These are phyloP conservation scores for Colletotrichum tofieldiae DNA, from an alignment of 2,329 filamentous ascomycete genomes.

Conservation along the genomic window DNA sequence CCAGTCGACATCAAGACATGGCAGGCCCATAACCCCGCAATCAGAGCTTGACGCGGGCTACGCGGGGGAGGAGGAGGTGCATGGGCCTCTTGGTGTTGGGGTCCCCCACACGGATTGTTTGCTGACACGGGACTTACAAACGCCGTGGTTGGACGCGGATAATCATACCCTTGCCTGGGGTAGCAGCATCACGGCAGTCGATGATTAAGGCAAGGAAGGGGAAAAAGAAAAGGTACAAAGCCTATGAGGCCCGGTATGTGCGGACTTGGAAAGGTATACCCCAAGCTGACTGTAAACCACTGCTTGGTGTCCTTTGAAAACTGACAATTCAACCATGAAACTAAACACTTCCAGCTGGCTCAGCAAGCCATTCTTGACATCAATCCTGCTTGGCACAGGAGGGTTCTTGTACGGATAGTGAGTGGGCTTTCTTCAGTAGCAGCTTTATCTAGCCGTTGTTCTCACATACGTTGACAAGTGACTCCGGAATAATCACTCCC, in stretches of 20 bases:
- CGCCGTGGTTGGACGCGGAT: slow-evolving; percentile 10
- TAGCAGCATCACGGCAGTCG: neutral
- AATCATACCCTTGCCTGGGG: slow-evolving; percentile 17
- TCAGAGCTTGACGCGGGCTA: slow-evolving; percentile 8
- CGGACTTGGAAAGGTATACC: neutral
- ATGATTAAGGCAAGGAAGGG: too few relatives aligned
- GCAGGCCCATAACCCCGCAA: slow-evolving; percentile 21
- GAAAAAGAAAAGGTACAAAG: neutral
- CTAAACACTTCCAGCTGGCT: slow-evolving; percentile 46
- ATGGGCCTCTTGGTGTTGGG: neutral
- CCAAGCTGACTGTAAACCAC: too few relatives aligned
- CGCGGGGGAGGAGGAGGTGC: slow-evolving; percentile 30
- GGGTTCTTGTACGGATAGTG: slow-evolving; percentile 59
- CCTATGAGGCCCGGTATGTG: neutral
- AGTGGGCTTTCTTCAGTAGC: slow-evolving; percentile 20
- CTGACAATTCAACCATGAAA: slow-evolving; percentile 31
- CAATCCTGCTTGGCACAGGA: slow-evolving; percentile 57
- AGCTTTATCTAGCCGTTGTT: neutral
- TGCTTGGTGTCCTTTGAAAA: neutral
- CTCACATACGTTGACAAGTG: slow-evolving; percentile 47
- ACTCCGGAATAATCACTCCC: slow-evolving; percentile 60
- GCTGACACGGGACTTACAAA: slow-evolving; percentile 30
- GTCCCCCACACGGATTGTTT: slow-evolving; percentile 11
- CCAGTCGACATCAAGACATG: neutral
- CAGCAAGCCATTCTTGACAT: slow-evolving; percentile 57